Base-by-base conservation (phyloP, 2,329 filamentous ascomycete genomes). In the Capronia epimyces region DNA sequence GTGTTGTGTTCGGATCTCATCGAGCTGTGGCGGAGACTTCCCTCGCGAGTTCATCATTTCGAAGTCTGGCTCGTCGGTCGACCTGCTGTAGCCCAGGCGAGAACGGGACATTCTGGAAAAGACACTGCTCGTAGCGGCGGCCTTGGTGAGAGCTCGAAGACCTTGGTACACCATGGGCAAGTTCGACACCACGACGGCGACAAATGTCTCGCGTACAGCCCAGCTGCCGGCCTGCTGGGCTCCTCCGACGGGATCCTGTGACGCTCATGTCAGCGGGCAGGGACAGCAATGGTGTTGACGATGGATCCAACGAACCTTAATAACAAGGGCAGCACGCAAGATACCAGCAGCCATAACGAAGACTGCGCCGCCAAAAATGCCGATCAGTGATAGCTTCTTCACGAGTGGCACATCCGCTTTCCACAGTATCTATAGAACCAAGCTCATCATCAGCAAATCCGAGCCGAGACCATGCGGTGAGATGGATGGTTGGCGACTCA, bases 281-380 rank as follows among this genome's bases (percentile, higher is more conserved):
- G 29, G 10, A 27, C 25, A 27, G 10, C 5, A 5, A 10, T 27
- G 10, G 5, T 27, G 25, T n/a, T 44, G 31, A 8, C 27, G 10
- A 18, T 13, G 18, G 27, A 18, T 5, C 15, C 5, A n/a, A 46
- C 59, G 46, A 56, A 70, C 69, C 2, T 66, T 72, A 22, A 78
- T 50, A 41, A 80, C 78, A 5, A 77, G 63, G 3, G 77, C 70
- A 46, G 74, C 77, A 36, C 79, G 76, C 7, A 82, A 65, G 49
- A 80, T 73, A 2, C 75, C 76, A 16, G 74, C 74, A 34, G 75
- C 70, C 57, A 78, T 79, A 42, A 80, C 74, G 57, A 82, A 80
- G 10, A 75, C 59, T 4, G 76, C 79, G 10, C 77, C 77, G 29
- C 73, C 73, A 62, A 81, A 82, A 13, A 83, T 68, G 3, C 79